phyloP scores from a whole-genome alignment of 495 filamentous ascomycete genomes.

The Halenospora varia region DNA sequence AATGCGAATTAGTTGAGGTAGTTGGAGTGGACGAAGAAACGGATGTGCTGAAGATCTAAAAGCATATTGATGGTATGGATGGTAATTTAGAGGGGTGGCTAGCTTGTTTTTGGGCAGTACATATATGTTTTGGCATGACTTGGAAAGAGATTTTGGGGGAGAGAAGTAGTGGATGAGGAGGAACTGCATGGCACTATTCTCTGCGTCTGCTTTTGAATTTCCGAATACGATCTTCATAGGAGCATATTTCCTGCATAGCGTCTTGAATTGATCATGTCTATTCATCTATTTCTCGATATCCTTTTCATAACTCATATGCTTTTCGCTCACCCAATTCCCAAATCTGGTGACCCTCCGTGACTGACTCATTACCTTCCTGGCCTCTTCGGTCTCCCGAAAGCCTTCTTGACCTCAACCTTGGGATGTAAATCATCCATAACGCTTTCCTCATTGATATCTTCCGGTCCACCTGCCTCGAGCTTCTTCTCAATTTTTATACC shows the following conservation, averaged over 20 bases:
- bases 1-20: neutral
- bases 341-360: neutral
- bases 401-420: conserved; percentile 61
- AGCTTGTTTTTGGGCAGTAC: neutral
- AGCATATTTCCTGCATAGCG: conserved; percentile 6
- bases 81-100: neutral
- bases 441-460: conserved; percentile 69
- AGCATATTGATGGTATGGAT: neutral
- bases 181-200: neutral
- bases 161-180: neutral
- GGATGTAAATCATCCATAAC: conserved; percentile 76
- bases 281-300: conserved; percentile 57
- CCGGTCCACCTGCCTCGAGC: conserved; percentile 56
- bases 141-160: neutral
- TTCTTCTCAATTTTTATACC: conserved; percentile 75
- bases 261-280: neutral
- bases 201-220: neutral
- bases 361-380: conserved; percentile 53
- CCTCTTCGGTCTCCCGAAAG: conserved; percentile 85
- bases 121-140: neutral
- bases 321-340: neutral
- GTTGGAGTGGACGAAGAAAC: neutral
- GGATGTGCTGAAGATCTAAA: neutral
- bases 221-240: neutral
- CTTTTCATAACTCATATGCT: conserved; percentile 43